Percentiles rank a stretch among this genome's conserved stretches.
Conservation (phyloP, 2,329 filamentous ascomycete genomes). For the Colletotrichum shisoi region DNA sequence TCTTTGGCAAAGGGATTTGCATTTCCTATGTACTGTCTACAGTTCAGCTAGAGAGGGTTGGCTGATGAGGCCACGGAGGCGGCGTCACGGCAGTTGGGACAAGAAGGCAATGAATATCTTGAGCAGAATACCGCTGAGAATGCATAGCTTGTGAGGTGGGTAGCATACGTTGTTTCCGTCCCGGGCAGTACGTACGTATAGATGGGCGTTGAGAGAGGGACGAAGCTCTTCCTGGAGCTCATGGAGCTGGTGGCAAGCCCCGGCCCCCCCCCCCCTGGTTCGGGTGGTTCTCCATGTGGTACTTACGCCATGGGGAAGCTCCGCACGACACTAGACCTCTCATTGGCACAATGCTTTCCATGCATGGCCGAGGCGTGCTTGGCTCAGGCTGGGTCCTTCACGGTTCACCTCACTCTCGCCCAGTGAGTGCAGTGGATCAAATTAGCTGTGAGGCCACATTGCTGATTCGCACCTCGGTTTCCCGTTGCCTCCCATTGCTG, state of each 20-base stretch:
- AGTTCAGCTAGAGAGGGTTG: conserved; percentile 34
- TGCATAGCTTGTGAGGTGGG: background rate
- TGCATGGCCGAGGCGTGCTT: background rate
- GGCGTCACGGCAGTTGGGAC: conserved; percentile 31
- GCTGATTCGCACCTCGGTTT: conserved; percentile 9
- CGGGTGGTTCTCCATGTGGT: conserved; percentile 29
- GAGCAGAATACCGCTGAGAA: background rate
- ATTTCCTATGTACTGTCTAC: conserved; percentile 38
- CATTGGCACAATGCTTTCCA: background rate
- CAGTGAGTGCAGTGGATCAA: conserved; percentile 30
- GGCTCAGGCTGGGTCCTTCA: background rate
- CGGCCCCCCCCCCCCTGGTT: conserved; percentile 17
- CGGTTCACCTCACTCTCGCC: conserved; percentile 1
- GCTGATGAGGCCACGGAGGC: conserved; percentile 26
- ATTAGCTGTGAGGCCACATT: conserved; percentile 36
- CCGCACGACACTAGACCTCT: background rate
- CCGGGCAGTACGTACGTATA: background rate
- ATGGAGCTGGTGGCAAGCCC: background rate
- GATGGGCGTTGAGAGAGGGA: background rate
- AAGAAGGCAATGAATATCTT: conserved; percentile 35
- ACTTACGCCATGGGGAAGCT: conserved; percentile 19
- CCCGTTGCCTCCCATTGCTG: conserved; percentile 9
- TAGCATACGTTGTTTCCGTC: background rate
- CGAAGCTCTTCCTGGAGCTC: conserved; percentile 12
- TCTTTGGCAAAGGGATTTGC: conserved; percentile 39